Conservation (phyloP, 352 stramenopile species). For the Phytophthora pinifolia region DNA sequence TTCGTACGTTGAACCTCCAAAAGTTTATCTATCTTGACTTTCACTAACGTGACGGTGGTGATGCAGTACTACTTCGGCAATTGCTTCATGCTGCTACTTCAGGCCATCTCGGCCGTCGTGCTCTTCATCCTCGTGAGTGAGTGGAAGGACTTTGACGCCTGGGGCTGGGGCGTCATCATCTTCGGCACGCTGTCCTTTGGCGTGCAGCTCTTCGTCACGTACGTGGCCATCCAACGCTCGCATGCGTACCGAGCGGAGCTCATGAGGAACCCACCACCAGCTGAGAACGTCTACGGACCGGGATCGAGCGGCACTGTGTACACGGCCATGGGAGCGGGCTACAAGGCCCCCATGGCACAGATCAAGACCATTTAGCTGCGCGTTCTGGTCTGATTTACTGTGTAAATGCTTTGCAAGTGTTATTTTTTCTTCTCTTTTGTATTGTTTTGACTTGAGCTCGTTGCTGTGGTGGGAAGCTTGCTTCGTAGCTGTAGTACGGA, state of each 20-base stretch:
- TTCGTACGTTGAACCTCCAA: constrained; percentile 51
- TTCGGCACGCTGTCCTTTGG: constrained; percentile 68
- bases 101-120: constrained; percentile 70
- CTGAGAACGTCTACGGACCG: constrained; percentile 74
- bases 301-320: constrained; percentile 52
- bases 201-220: constrained; percentile 77
- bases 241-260: constrained; percentile 80
- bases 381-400: no score
- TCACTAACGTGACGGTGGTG: not conserved
- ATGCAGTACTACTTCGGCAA: constrained; percentile 86
- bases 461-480: no score
- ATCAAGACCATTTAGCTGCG: constrained; percentile 71
- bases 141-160: constrained; percentile 76
- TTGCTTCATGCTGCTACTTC: constrained; percentile 82
- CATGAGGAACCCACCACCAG: constrained; percentile 77
- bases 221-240: constrained; percentile 73
- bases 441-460: no score
- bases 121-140: constrained; percentile 76
- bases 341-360: constrained; percentile 50
- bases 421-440: no score
- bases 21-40: not conserved
- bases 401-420: no score
- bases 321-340: constrained; percentile 57
- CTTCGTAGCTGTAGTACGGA: no score
- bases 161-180: constrained; percentile 72